phyloP scores from a whole-genome alignment of 2,329 filamentous ascomycete species.

The Bipolaris cookei region DNA sequence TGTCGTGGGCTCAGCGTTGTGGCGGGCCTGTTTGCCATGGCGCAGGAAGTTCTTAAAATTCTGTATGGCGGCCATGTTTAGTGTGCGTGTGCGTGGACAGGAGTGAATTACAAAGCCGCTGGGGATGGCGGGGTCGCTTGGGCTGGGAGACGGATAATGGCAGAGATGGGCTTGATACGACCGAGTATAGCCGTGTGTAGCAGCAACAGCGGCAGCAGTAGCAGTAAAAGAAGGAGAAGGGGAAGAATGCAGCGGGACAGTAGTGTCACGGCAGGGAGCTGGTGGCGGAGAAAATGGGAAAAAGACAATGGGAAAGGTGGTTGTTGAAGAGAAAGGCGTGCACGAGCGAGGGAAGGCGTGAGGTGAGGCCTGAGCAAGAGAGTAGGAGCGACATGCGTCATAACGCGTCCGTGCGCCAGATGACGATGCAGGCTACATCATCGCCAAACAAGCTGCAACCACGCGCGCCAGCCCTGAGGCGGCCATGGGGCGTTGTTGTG shows the following conservation, averaged over 20 bases:
- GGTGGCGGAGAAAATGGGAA: slow-evolving; percentile 20
- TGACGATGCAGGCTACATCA: slow-evolving; percentile 39
- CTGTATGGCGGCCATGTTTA: slow-evolving; percentile 76
- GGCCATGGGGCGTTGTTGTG: too few species aligned
- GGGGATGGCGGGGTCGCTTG: slow-evolving; percentile 27
- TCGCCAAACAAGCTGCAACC: slow-evolving; percentile 27
- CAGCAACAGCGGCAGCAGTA: neutral
- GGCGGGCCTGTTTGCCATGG: slow-evolving; percentile 93
- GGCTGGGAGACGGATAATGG: slow-evolving; percentile 21
- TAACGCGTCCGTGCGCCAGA: slow-evolving; percentile 16
- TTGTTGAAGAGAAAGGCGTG: slow-evolving; percentile 33
- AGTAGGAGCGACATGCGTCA: slow-evolving; percentile 24
- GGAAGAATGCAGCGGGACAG: slow-evolving; percentile 13
- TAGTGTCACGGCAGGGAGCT: slow-evolving; percentile 15
- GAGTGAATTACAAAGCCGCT: slow-evolving; percentile 22
- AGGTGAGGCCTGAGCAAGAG: slow-evolving; percentile 31
- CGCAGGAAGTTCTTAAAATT: slow-evolving; percentile 98
- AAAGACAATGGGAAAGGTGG: slow-evolving; percentile 18
- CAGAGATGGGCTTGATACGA: slow-evolving; percentile 10
- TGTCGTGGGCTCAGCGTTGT: slow-evolving; percentile 67
- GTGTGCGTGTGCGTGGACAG: slow-evolving; percentile 14
- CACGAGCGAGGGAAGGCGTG: slow-evolving; percentile 22
- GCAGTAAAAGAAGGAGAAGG: neutral
- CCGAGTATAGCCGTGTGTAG: slow-evolving; percentile 27
- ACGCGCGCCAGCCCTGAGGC: slow-evolving; percentile 7